A percentile compares a stretch with the other conserved stretches of the same genome.
Evolutionary conservation across 768 basidiomycete genomes (phyloP).

Genomic region (Peribolospora kevripleyi): DNA sequence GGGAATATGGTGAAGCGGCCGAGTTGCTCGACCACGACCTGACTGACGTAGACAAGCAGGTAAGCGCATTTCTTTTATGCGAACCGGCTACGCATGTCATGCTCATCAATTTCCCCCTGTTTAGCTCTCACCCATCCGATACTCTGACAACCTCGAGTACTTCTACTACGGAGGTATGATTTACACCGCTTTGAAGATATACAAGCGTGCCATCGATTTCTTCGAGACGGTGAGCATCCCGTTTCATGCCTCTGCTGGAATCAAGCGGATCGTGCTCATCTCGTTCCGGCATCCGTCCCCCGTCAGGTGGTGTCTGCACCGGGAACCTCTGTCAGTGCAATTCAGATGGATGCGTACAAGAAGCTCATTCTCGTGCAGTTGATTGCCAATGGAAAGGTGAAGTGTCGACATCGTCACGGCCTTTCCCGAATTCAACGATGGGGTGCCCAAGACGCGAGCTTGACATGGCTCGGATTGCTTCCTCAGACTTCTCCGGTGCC

Average conservation of each 20-base stretch:
- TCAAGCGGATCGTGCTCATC: not conserved
- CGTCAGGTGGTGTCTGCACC: slow-evolving; percentile 25
- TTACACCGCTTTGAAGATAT: slow-evolving; percentile 37
- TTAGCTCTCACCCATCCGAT: slow-evolving; percentile 30
- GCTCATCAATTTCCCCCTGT: not conserved
- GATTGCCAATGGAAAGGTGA: slow-evolving; percentile 48
- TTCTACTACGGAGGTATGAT: slow-evolving; percentile 61
- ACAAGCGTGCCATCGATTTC: slow-evolving; percentile 44
- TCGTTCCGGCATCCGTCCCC: slow-evolving; percentile 12
- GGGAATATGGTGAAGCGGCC: slow-evolving; percentile 33
- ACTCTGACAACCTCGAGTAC: slow-evolving; percentile 60
- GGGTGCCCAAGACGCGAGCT: not conserved
- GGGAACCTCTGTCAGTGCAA: slow-evolving; percentile 29
- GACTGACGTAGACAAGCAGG: slow-evolving; percentile 31
- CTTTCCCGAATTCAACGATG: not conserved
- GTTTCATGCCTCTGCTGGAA: not conserved
- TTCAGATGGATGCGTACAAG: slow-evolving; percentile 71
- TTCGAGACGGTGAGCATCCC: slow-evolving; percentile 50
- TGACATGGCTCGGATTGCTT: not conserved
- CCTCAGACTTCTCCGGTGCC: slow-evolving; percentile 26
- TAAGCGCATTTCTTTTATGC: not conserved
- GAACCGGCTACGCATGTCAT: slow-evolving; percentile 17
- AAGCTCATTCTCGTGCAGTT: slow-evolving; percentile 56
- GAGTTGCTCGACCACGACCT: slow-evolving; percentile 41
- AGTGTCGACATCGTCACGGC: not conserved